Evolutionary conservation across 305 asterid genomes (phyloP).

Genomic region (Lippia alba): DNA sequence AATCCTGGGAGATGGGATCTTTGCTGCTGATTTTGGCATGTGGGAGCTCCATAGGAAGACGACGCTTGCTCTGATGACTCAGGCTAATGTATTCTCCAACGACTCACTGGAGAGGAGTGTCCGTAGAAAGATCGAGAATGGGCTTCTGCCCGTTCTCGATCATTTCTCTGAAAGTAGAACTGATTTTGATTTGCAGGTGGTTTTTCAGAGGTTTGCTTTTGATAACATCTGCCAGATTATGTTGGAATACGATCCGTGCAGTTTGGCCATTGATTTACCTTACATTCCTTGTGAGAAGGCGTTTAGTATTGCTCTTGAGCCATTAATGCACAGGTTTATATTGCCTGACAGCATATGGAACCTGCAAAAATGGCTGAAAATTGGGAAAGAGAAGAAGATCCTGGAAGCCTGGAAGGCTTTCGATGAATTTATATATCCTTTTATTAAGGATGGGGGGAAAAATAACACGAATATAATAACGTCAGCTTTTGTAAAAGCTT

Average conservation of each 20-base stretch:
- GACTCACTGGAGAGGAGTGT: background rate
- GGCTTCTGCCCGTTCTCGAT: constrained; percentile 34
- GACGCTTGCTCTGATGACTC: constrained; percentile 11
- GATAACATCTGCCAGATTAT: constrained; percentile 47
- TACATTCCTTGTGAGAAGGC: constrained; percentile 51
- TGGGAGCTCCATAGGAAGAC: constrained; percentile 37
- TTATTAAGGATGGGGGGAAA: background rate
- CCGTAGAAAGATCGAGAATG: constrained; percentile 24
- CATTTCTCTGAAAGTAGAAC: background rate
- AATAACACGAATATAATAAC: background rate
- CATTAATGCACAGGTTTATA: constrained; percentile 46
- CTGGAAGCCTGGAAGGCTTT: constrained; percentile 42
- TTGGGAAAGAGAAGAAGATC: constrained; percentile 56
- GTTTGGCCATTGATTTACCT: constrained; percentile 45
- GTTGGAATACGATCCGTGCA: constrained; percentile 43
- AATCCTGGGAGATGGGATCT: constrained; percentile 40
- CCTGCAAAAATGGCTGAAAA: constrained; percentile 44
- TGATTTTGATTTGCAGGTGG: constrained; percentile 32
- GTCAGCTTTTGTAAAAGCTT: constrained; percentile 18
- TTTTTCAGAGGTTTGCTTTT: constrained; percentile 55
- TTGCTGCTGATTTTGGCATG: constrained; percentile 29
- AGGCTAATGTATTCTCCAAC: constrained; percentile 8
- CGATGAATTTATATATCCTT: constrained; percentile 32
- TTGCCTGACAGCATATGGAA: constrained; percentile 56
- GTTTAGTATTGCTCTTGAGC: constrained; percentile 43